These are phyloP conservation scores for Hemileccinum rubropunctum DNA, from an alignment of 768 basidiomycete species.

Conservation along the genomic window DNA sequence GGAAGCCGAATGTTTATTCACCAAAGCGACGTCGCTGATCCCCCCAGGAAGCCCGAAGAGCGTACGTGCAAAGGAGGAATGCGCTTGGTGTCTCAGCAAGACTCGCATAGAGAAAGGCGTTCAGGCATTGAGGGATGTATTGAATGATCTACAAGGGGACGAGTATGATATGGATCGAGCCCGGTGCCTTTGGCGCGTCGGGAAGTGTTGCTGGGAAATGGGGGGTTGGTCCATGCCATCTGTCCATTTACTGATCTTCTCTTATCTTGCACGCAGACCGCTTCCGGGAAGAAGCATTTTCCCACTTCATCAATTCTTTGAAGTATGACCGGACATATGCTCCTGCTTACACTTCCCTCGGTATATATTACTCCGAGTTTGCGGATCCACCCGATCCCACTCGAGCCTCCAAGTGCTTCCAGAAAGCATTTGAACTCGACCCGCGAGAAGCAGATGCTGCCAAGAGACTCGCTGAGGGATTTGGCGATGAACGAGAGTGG, in stretches of 20 bases:
- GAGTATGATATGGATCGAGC: slow-evolving; percentile 61
- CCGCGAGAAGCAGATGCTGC: slow-evolving; percentile 86
- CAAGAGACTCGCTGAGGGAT: slow-evolving; percentile 76
- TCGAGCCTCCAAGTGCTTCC: slow-evolving; percentile 92
- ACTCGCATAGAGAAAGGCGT: slow-evolving; percentile 53
- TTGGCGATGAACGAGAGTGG: slow-evolving; percentile 94
- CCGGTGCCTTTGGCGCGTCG: slow-evolving; percentile 82
- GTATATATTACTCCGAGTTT: slow-evolving; percentile 79
- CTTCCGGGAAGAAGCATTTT: slow-evolving; percentile 65
- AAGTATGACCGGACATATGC: slow-evolving; percentile 76
- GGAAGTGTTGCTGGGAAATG: slow-evolving; percentile 69
- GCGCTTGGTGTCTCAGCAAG: slow-evolving; percentile 71
- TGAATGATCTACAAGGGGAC: slow-evolving; percentile 42
- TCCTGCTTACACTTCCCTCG: slow-evolving; percentile 91
- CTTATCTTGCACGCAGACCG: slow-evolving; percentile 35
- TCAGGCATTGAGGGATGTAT: slow-evolving; percentile 45
- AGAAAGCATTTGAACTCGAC: slow-evolving; percentile 97
- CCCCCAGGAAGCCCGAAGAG: slow-evolving; percentile 45
- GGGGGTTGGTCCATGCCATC: slow-evolving; percentile 48
- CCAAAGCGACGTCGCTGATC: slow-evolving; percentile 48
- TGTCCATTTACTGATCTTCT: background rate
- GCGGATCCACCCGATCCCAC: slow-evolving; percentile 72
- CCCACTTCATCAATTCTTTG: slow-evolving; percentile 74
- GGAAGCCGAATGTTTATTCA: slow-evolving; percentile 63
- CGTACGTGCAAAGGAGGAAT: slow-evolving; percentile 73